Conservation (phyloP, 306 rosid genomes). For the Nissolia schottii region DNA sequence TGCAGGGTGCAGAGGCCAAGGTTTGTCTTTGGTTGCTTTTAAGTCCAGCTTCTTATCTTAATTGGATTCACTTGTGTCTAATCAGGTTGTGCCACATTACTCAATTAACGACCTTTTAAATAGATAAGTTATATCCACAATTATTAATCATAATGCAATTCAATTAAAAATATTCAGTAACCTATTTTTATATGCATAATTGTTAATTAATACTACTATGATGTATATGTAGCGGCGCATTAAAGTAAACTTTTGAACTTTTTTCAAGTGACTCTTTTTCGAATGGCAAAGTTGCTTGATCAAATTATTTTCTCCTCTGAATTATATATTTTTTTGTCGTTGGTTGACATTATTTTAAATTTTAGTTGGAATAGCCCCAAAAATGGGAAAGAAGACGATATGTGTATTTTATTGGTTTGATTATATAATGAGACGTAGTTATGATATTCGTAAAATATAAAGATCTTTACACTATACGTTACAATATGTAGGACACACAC, state of each 20-base stretch:
- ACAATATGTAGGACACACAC: not conserved
- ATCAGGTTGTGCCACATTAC: constrained; percentile 24
- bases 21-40: constrained; percentile 34
- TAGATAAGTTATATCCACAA: not conserved
- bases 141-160: constrained; percentile 4
- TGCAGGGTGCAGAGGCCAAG: constrained; percentile 12
- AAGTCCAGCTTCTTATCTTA: constrained; percentile 33
- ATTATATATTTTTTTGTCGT: not conserved
- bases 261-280: constrained; percentile 21
- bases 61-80: constrained; percentile 16
- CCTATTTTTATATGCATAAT: not conserved
- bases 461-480: constrained; percentile 17
- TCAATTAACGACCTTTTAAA: not conserved
- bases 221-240: constrained; percentile 27
- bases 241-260: constrained; percentile 14
- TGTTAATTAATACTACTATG: not conserved
- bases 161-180: not conserved
- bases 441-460: not conserved
- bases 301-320: not conserved
- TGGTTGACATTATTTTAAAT: not conserved
- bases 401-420: not conserved
- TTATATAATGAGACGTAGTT: not conserved
- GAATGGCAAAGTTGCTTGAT: constrained; percentile 15
- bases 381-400: constrained; percentile 9
- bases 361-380: not conserved